These are phyloP conservation scores for Bremia lactucae DNA, from an alignment of 352 stramenopile species.

Conservation along the genomic window DNA sequence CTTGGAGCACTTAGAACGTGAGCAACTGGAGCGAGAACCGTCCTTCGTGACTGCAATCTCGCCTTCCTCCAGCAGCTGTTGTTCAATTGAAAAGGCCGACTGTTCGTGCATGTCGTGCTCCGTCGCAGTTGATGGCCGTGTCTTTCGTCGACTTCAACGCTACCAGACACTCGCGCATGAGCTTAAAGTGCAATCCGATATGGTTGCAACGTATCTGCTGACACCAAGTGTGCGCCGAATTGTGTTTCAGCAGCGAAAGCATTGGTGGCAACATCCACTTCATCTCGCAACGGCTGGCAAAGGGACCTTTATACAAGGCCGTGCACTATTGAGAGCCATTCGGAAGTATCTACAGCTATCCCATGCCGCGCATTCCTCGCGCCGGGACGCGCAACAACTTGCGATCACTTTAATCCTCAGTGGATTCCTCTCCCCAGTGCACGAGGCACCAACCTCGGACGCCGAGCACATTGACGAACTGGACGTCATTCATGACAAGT, in stretches of 20 bases:
- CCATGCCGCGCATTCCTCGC: conserved; percentile 18
- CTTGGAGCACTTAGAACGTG: conserved; percentile 16
- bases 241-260: conserved; percentile 18
- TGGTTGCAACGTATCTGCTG: conserved; percentile 25
- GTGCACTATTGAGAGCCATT: conserved; percentile 25
- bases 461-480: conserved; percentile 13
- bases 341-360: conserved; percentile 19
- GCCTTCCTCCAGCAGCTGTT: conserved; percentile 1
- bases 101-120: background rate
- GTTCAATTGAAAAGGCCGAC: background rate
- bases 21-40: conserved; percentile 16
- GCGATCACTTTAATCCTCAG: conserved; percentile 25
- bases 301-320: conserved; percentile 27
- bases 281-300: conserved; percentile 12
- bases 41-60: conserved; percentile 13
- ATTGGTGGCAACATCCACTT: conserved; percentile 24
- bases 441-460: conserved; percentile 10
- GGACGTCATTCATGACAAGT: conserved; percentile 22
- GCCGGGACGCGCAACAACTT: conserved; percentile 20
- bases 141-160: conserved; percentile 26
- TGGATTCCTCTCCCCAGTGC: conserved; percentile 23
- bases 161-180: conserved; percentile 23
- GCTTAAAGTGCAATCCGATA: conserved; percentile 24
- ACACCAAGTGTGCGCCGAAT: conserved; percentile 15
- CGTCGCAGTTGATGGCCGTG: conserved; percentile 17